phyloP scores from a whole-genome alignment of 164 flowering plant genomes.

The Liriodendron chinense region DNA sequence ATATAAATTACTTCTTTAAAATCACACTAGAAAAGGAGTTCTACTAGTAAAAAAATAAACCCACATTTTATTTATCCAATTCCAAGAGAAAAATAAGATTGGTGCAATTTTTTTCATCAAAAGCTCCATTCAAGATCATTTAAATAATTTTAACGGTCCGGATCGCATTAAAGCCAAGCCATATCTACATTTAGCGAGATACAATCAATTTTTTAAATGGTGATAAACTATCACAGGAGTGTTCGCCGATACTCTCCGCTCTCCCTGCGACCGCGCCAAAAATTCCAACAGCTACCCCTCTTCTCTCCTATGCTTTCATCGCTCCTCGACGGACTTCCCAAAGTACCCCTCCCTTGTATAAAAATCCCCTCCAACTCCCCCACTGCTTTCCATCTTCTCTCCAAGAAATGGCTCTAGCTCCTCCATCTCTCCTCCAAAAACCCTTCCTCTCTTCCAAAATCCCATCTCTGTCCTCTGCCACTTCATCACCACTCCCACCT shows the following conservation, averaged over 20 bases:
- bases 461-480: slow-evolving; percentile 14
- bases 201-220: too few species aligned
- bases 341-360: background rate
- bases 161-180: too few species aligned
- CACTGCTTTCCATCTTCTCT: background rate
- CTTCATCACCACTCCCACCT: slow-evolving; percentile 14
- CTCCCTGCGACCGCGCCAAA: background rate
- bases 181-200: too few species aligned
- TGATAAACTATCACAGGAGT: background rate
- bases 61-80: too few species aligned
- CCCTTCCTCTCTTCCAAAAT: slow-evolving; percentile 9
- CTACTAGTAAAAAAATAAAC: too few species aligned
- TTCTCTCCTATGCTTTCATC: slow-evolving; percentile 3
- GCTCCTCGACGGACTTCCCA: slow-evolving; percentile 8
- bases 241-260: background rate
- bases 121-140: too few species aligned
- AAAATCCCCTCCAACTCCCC: background rate
- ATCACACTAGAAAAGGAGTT: too few species aligned
- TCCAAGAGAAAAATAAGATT: too few species aligned
- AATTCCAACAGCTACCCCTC: background rate
- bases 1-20: too few species aligned
- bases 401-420: slow-evolving; percentile 8
- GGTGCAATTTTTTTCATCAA: too few species aligned
- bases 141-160: too few species aligned
- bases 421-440: slow-evolving; percentile 13